Percentiles rank a stretch among this genome's conserved stretches.
Evolutionary conservation across 2,329 filamentous ascomycete species (phyloP).

Genomic region (Arthrobotrys conoides): DNA sequence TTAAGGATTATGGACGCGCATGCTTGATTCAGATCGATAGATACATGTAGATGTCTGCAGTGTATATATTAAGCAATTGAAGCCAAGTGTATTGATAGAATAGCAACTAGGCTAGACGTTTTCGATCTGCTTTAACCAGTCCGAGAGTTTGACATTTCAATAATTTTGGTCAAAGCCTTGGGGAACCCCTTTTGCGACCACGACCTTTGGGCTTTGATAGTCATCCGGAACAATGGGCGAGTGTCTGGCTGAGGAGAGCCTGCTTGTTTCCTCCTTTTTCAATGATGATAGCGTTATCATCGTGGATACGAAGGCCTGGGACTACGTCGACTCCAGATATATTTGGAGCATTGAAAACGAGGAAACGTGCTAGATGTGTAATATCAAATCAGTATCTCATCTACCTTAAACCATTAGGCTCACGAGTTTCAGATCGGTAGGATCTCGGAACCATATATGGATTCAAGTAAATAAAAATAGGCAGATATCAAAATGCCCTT

Average conservation of each 20-base stretch:
- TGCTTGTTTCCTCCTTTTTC: slow-evolving; percentile 31
- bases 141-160: not conserved
- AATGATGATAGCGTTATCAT: slow-evolving; percentile 13
- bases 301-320: not conserved
- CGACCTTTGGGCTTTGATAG: slow-evolving; percentile 12
- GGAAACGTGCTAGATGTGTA: slow-evolving; percentile 25
- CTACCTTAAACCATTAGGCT: too few relatives aligned
- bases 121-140: not conserved
- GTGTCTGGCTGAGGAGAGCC: not conserved
- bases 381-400: not conserved
- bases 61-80: not conserved
- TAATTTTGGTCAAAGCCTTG: not conserved
- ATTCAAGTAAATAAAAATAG: not conserved
- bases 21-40: not conserved
- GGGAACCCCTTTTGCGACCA: not conserved
- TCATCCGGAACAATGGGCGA: slow-evolving; percentile 10
- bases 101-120: not conserved
- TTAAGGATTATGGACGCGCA: not conserved
- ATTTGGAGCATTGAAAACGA: slow-evolving; percentile 31
- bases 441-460: not conserved
- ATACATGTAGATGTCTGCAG: not conserved
- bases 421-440: not conserved
- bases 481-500: not conserved
- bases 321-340: not conserved
- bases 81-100: not conserved